These are phyloP conservation scores for Handroanthus guayacan DNA, from an alignment of 257 asterid genomes.

Conservation along the genomic window DNA sequence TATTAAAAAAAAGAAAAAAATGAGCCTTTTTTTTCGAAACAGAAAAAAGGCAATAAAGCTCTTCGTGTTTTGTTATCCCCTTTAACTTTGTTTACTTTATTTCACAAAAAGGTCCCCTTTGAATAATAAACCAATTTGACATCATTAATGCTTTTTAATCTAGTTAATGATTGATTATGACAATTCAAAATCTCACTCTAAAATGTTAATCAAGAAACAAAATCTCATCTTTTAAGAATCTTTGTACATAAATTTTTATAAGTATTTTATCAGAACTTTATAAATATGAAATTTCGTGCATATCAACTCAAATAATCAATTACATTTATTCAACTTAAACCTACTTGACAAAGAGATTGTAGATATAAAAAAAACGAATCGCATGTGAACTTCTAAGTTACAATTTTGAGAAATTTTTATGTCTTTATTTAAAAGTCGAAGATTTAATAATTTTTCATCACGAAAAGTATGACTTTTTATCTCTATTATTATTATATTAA, in stretches of 20 bases:
- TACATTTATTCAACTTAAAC: too few relatives aligned
- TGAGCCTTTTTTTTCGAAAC: conserved; percentile 12
- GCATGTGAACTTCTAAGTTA: conserved; percentile 9
- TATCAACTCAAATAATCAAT: too few relatives aligned
- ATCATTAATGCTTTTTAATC: background rate
- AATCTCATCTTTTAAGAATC: background rate
- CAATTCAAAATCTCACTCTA: background rate
- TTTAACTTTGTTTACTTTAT: background rate
- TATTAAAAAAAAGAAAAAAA: too few relatives aligned
- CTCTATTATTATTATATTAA: background rate
- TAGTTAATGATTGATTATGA: background rate
- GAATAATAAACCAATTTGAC: background rate
- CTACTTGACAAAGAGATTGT: background rate
- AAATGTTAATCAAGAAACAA: background rate
- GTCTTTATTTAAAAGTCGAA: background rate
- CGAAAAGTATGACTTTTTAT: background rate
- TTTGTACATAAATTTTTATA: background rate
- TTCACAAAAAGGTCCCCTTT: background rate
- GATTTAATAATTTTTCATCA: background rate
- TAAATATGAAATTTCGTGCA: too few relatives aligned
- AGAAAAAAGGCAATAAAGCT: conserved; percentile 17
- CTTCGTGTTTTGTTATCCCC: conserved; percentile 1
- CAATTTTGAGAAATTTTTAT: background rate
- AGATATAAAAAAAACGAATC: background rate
- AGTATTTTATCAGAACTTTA: background rate